These are phyloP conservation scores for Apiospora aurea DNA, from an alignment of 2,329 filamentous ascomycete genomes.

Conservation along the genomic window DNA sequence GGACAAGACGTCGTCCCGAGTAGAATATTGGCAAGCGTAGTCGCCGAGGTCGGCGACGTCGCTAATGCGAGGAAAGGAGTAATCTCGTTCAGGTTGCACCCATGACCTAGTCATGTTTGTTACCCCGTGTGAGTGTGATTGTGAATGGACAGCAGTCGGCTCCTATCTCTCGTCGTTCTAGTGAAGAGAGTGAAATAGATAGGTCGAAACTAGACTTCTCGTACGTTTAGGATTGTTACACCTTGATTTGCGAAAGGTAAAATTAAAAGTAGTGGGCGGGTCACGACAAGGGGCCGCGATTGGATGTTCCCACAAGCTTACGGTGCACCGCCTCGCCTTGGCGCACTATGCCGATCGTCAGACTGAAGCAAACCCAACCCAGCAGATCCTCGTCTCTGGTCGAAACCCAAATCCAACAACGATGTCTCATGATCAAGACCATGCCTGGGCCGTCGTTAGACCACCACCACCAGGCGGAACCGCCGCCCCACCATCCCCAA, in stretches of 20 bases:
- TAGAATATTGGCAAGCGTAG: neutral
- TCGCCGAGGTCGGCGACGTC: conserved; percentile 5
- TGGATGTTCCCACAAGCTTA: neutral
- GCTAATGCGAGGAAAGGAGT: neutral
- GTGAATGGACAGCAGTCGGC: neutral
- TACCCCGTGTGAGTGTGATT: neutral
- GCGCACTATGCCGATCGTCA: neutral
- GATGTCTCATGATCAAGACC: neutral
- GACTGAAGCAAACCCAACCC: neutral
- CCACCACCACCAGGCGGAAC: neutral
- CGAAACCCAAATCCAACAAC: neutral
- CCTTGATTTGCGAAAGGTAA: neutral
- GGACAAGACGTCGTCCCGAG: neutral
- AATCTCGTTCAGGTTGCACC: neutral
- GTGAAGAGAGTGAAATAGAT: too few relatives aligned
- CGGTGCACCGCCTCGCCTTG: neutral
- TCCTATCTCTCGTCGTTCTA: neutral
- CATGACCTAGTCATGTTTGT: neutral
- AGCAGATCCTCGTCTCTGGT: neutral
- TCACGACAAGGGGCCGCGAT: neutral
- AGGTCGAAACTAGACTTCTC: neutral
- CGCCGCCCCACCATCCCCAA: neutral
- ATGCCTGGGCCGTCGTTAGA: neutral
- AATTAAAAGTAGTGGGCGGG: neutral
- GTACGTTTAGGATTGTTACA: neutral